A percentile compares a stretch with the other conserved stretches of the same genome.
Conservation (phyloP, 805 yeast species). For the Hanseniaspora clermontiae region DNA sequence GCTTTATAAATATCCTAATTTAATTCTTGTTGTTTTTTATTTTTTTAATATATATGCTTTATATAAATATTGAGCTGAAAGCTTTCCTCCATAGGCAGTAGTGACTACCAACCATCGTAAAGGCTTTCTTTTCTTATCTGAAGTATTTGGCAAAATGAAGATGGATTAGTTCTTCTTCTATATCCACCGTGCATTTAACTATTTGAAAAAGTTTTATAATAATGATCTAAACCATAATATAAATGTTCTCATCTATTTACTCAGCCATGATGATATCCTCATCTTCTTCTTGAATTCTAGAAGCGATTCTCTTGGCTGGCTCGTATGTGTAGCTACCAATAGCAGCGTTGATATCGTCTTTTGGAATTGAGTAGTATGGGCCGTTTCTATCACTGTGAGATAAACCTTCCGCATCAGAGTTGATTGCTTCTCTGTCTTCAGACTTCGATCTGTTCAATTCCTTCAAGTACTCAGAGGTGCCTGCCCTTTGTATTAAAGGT, state of each 20-base stretch:
- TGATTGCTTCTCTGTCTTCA: constrained; percentile 19
- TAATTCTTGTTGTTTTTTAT: no score
- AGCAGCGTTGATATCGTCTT: constrained; percentile 22
- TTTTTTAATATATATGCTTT: no score
- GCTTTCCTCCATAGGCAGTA: no score
- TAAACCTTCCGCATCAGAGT: constrained; percentile 4
- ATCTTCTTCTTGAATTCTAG: constrained; percentile 10
- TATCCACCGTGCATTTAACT: no score
- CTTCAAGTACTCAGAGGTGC: constrained; percentile 39
- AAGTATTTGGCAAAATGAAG: no score
- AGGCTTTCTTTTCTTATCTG: no score
- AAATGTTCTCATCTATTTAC: neutral
- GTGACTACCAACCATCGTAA: no score
- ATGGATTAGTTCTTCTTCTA: no score
- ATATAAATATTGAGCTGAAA: no score
- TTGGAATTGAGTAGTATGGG: constrained; percentile 23
- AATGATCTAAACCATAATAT: no score
- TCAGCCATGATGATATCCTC: constrained; percentile 8
- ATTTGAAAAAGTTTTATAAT: no score
- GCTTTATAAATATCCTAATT: no score
- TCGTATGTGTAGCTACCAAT: constrained; percentile 14
- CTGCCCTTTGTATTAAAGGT: constrained; percentile 22
- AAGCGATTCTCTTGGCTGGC: constrained; percentile 5
- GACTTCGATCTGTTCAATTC: constrained; percentile 29
- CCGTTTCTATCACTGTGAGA: constrained; percentile 10